Evolutionary conservation across 1,284 basidiomycete species (phyloP), one percentile per base, ranked within the genome.

Genomic region (Ceratobasidium sp.): DNA sequence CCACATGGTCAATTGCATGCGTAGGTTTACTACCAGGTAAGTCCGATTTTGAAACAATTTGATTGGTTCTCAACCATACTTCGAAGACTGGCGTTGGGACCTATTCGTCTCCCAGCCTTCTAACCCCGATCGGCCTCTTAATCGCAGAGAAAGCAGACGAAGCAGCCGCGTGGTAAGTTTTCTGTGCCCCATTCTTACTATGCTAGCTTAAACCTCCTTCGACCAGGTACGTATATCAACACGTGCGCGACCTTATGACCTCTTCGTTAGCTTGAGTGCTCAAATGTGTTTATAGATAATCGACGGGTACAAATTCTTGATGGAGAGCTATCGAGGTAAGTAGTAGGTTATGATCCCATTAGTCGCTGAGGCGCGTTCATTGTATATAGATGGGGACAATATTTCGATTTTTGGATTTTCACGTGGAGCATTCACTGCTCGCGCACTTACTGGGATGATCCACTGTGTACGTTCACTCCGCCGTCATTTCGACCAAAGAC

Each of bases 341-440:
- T 48, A 29, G 27, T 31, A 9, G 27, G 9, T 19, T 4, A 41
- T 62, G n/a, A 22, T 36, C 36, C 33, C 31, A 17, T 17, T 24
- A 22, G 36, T 22, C 33, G 45, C 36, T 22, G 24, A 62, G 33
- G 17, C 7, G 24, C n/a, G n/a, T n/a, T n/a, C n/a, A n/a, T n/a
- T n/a, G 4, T 3, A 17, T 5, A 9, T 29, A 64, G 62, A 3
- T 17, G 62, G 62, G 4, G 62, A 75, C 63, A 51, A 53, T 19
- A 67, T 77, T 27, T 76, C 63, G 33, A 57, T 77, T n/a, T 77
- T 77, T 44, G 76, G 76, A 8, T 77, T 77, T 60, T 63, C 73
- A 57, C 67, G 76, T 24, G 76, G 76, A 6, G 76, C 76, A 8
- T 77, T 75, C 63, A 77, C 69, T 17, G 76, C 76, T 14, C 74